These are phyloP conservation scores for Lantana camara DNA, from an alignment of 257 asterid genomes.

Conservation along the genomic window DNA sequence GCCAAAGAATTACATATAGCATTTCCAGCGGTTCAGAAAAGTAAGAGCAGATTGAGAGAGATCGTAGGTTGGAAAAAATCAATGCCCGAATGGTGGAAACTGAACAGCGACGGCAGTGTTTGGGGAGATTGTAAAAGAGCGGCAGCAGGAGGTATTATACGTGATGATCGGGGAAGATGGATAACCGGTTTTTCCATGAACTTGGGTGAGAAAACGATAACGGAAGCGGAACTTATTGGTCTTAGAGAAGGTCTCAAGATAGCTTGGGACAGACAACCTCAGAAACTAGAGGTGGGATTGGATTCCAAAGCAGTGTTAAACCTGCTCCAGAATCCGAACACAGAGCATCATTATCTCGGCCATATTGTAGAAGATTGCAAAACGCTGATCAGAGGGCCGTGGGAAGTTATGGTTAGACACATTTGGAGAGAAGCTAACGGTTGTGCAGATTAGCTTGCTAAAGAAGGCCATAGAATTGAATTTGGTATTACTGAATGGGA, in stretches of 20 bases:
- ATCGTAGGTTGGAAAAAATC: too few relatives aligned
- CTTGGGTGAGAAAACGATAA: background rate
- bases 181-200: background rate
- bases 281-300: background rate
- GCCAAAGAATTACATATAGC: too few relatives aligned
- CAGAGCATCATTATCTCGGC: background rate
- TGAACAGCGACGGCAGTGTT: background rate
- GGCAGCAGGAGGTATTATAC: background rate
- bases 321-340: background rate
- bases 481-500: too few relatives aligned
- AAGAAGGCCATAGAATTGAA: too few relatives aligned
- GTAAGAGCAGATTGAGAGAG: too few relatives aligned
- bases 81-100: background rate
- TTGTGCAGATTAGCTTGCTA: background rate
- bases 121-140: background rate
- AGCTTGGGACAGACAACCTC: background rate
- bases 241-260: background rate
- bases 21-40: too few relatives aligned
- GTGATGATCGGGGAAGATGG: background rate
- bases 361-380: background rate
- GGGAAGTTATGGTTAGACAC: background rate
- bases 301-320: background rate
- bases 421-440: background rate
- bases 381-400: background rate
- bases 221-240: background rate